Percentiles rank a stretch among this genome's conserved stretches.
These are phyloP conservation scores for Rhizopus sp. DNA, from an alignment of 371 early-diverging fungal genomes.

Conservation along the genomic window DNA sequence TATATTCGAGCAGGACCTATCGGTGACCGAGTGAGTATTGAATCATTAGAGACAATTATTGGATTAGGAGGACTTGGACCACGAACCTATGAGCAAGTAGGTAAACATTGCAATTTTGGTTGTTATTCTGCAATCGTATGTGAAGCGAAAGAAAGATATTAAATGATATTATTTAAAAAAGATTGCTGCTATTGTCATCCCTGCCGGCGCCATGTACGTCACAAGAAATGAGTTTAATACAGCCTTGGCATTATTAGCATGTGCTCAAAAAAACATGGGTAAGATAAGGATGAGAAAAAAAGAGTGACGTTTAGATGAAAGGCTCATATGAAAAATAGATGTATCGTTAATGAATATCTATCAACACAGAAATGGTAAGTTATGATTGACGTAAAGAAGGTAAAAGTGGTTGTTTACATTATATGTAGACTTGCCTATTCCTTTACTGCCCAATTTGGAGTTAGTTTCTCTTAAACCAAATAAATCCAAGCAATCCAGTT, in stretches of 20 bases:
- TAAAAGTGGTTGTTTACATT: slow-evolving; percentile 3
- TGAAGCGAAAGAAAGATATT: neutral
- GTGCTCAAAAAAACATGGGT: slow-evolving; percentile 83
- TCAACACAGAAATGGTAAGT: slow-evolving; percentile 31
- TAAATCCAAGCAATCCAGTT: slow-evolving; percentile 17
- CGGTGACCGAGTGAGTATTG: slow-evolving; percentile 53
- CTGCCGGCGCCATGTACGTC: slow-evolving; percentile 54
- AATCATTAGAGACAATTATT: slow-evolving; percentile 54
- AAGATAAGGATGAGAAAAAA: slow-evolving; percentile 12
- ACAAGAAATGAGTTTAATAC: slow-evolving; percentile 72
- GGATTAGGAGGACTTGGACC: slow-evolving; percentile 53
- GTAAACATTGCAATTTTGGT: slow-evolving; percentile 10
- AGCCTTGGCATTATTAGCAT: slow-evolving; percentile 68
- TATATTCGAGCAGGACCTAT: slow-evolving; percentile 56
- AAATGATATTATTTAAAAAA: slow-evolving; percentile 13
- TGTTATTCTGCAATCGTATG: neutral
- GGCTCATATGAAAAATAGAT: slow-evolving; percentile 14
- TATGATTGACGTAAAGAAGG: neutral
- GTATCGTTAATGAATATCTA: slow-evolving; percentile 23
- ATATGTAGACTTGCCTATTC: slow-evolving; percentile 32
- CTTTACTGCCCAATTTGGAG: slow-evolving; percentile 26
- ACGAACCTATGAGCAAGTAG: slow-evolving; percentile 57
- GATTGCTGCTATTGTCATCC: slow-evolving; percentile 50
- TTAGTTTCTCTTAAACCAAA: slow-evolving; percentile 14
- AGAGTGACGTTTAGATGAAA: neutral